Percentiles rank a stretch among this genome's conserved stretches.
Evolutionary conservation across 2,329 filamentous ascomycete species (phyloP).

Genomic region (Xylaria sp.): DNA sequence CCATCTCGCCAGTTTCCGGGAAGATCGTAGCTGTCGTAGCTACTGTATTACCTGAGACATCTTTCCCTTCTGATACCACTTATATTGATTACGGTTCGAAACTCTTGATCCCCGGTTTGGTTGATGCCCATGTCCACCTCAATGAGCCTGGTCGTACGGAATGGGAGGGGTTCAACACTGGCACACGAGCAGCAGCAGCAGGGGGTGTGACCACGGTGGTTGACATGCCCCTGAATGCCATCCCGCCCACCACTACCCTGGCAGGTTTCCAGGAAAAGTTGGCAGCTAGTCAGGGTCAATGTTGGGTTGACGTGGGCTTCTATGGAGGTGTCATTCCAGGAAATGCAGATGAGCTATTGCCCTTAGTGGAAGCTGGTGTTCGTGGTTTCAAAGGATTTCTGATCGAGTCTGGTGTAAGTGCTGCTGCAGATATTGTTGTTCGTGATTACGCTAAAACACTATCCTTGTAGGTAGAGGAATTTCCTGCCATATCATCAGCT

Average conservation of each 20-base stretch:
- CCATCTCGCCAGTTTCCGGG: slow-evolving; percentile 80
- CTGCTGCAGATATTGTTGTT: slow-evolving; percentile 1
- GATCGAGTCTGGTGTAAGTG: slow-evolving; percentile 91
- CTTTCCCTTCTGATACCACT: slow-evolving; percentile 76
- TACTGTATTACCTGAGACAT: slow-evolving; percentile 76
- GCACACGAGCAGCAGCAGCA: slow-evolving; percentile 91
- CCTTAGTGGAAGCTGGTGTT: slow-evolving; percentile 85
- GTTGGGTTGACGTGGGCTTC: slow-evolving; percentile 99
- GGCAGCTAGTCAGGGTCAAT: slow-evolving; percentile 83
- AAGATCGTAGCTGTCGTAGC: slow-evolving; percentile 84
- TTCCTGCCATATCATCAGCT: slow-evolving; percentile 83
- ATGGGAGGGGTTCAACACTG: slow-evolving; percentile 98
- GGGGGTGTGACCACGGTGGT: slow-evolving; percentile 96
- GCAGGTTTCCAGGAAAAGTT: slow-evolving; percentile 86
- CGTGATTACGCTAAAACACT: slow-evolving; percentile 40
- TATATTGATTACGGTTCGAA: slow-evolving; percentile 89
- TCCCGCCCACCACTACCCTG: slow-evolving; percentile 94
- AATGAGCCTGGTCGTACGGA: slow-evolving; percentile 97
- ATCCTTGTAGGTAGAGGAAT: slow-evolving; percentile 81
- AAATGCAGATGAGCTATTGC: slow-evolving; percentile 81
- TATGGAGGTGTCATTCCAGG: slow-evolving; percentile 95
- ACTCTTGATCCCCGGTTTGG: slow-evolving; percentile 87
- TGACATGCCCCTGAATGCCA: slow-evolving; percentile 98
- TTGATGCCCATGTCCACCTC: slow-evolving; percentile 96
- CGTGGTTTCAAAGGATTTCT: slow-evolving; percentile 97